A percentile compares a stretch with the other conserved stretches of the same genome.
Conservation (phyloP, 495 filamentous ascomycete genomes). For the Cudoniella acicularis region DNA sequence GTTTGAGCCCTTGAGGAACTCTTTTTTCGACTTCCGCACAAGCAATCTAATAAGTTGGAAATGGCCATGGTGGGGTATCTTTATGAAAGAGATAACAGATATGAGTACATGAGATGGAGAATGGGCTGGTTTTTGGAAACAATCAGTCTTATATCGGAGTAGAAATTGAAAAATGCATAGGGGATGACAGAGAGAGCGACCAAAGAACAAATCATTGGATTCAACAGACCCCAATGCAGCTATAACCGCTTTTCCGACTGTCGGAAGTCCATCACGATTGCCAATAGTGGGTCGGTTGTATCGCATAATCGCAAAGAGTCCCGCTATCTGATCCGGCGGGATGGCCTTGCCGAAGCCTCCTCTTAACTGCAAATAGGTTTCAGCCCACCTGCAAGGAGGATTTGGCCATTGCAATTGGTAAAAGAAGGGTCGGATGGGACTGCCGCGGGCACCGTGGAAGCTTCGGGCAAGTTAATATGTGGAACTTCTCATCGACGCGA, state of each 20-base stretch:
- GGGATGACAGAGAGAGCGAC: neutral
- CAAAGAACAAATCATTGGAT: neutral
- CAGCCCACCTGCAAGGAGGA: neutral
- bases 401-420: neutral
- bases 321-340: neutral
- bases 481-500: neutral
- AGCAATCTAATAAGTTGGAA: neutral
- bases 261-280: slow-evolving; percentile 1
- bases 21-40: neutral
- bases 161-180: neutral
- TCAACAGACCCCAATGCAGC: neutral
- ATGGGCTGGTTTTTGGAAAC: neutral
- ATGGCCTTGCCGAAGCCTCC: neutral
- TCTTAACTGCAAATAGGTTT: neutral
- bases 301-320: neutral
- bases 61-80: neutral
- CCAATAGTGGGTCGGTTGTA: neutral
- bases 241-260: neutral
- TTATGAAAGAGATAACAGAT: neutral
- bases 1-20: neutral
- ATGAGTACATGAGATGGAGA: neutral
- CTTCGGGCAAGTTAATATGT: neutral
- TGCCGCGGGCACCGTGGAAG: neutral
- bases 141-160: neutral
- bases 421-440: neutral